Conservation (phyloP, 2,329 filamentous ascomycete species). For the Ophiostoma australiae region DNA sequence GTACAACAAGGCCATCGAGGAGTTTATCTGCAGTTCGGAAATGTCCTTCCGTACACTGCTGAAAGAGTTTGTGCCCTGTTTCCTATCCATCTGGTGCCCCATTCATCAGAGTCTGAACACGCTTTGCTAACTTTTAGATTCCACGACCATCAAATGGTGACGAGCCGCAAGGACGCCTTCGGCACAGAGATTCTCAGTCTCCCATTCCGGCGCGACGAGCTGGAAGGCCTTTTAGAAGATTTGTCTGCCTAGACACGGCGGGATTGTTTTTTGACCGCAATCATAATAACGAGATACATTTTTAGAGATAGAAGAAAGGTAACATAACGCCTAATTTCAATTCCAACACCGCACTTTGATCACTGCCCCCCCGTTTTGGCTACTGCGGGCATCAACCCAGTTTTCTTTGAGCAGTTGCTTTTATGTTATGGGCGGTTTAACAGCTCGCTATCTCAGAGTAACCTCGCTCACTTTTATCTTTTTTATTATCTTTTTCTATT, state of each 20-base stretch:
- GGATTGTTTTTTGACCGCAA: neutral
- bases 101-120: conserved; percentile 24
- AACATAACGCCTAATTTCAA: neutral
- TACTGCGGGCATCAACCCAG: no score
- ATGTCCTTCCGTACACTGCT: conserved; percentile 90
- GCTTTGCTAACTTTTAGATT: conserved; percentile 50
- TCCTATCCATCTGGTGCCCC: neutral
- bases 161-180: conserved; percentile 75
- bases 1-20: conserved; percentile 92
- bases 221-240: conserved; percentile 85
- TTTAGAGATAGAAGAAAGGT: neutral
- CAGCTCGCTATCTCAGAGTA: no score
- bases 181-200: conserved; percentile 82
- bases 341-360: neutral
- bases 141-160: conserved; percentile 96
- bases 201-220: conserved; percentile 80
- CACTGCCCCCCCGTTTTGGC: no score
- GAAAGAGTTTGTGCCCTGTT: conserved; percentile 64
- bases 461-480: no score
- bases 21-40: conserved; percentile 95
- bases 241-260: conserved; percentile 38
- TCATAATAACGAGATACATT: neutral
- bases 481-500: no score
- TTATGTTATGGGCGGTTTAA: neutral
- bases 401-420: neutral